A percentile compares a stretch with the other conserved stretches of the same genome.
These are phyloP conservation scores for Ramichloridium luteum DNA, from an alignment of 2,329 filamentous ascomycete genomes.

Conservation along the genomic window DNA sequence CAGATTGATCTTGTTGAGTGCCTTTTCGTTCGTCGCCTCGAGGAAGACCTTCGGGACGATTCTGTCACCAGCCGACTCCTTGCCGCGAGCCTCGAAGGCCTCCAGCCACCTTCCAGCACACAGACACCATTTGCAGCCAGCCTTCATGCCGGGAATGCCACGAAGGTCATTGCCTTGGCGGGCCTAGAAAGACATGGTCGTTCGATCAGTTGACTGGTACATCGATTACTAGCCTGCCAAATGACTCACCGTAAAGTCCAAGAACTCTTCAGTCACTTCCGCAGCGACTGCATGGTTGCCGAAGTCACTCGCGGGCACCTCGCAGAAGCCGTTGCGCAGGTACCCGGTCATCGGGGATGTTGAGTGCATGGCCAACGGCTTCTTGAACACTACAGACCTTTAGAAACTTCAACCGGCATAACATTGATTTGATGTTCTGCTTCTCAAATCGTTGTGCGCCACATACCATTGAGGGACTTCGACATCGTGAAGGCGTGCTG, in stretches of 20 bases:
- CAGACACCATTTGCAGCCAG: slow-evolving; percentile 52
- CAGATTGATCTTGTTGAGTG: slow-evolving; percentile 35
- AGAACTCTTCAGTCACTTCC: slow-evolving; percentile 46
- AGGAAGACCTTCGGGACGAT: slow-evolving; percentile 39
- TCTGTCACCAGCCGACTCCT: slow-evolving; percentile 29
- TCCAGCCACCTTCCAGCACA: slow-evolving; percentile 48
- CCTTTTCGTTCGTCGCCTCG: slow-evolving; percentile 42
- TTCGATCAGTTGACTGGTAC: too few relatives aligned
- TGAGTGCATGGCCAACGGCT: slow-evolving; percentile 46
- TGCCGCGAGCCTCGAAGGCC: slow-evolving; percentile 42
- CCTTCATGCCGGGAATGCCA: slow-evolving; percentile 38
- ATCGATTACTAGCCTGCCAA: too few relatives aligned
- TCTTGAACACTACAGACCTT: slow-evolving; percentile 47
- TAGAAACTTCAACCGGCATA: slow-evolving; percentile 6
- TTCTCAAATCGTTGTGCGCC: background rate
- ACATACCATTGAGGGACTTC: slow-evolving; percentile 23
- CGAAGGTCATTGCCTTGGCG: slow-evolving; percentile 48
- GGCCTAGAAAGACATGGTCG: too few relatives aligned
- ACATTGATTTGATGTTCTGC: slow-evolving; percentile 1
- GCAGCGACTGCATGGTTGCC: slow-evolving; percentile 51
- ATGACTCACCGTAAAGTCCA: slow-evolving; percentile 42
- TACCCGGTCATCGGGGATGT: slow-evolving; percentile 48
- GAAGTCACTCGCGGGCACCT: slow-evolving; percentile 40
- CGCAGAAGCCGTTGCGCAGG: slow-evolving; percentile 50
- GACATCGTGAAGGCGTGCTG: slow-evolving; percentile 19